Evolutionary conservation across 129 eudicot species (phyloP), one percentile per base, ranked within the genome.

Genomic region (Lactuca sativa): DNA sequence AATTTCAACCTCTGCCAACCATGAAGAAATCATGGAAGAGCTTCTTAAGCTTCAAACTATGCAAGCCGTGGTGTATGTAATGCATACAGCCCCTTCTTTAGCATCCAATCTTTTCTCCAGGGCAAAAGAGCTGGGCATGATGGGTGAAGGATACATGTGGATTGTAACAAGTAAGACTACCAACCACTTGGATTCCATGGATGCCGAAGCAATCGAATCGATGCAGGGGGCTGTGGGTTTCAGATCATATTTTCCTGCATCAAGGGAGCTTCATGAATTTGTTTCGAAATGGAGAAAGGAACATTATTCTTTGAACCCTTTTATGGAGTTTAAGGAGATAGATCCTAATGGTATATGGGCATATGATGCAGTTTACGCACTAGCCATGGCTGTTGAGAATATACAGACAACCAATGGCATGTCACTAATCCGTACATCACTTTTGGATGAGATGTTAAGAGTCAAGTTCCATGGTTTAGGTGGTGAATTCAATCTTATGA

Each of bases 401-500:
- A 5, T 12, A 47, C 52, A 47, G 1, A 44, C 51, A 6, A 36
- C 12, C 52, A 47, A 0, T 36, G 13, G 10, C 51, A 4, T 44
- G 14, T 4, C 13, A 9, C 0, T 5, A 11, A 47, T 47, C 2
- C 11, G 7, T 14, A 7, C 14, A 10, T 7, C 4, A 7, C 51
- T 13, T 11, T 1, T 11, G 52, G 32, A 56, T 48, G 48, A 13
- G 21, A 33, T 77, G 21, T 43, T 7, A 18, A 58, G 37, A 9
- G 54, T 34, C 1, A 44, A 17, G 3, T 71, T 77, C 14, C 54
- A 34, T 12, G 86, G 86, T 16, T 52, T 82, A 13, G 59, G 72
- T 7, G 86, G 86, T 3, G 62, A 67, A 0, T 76, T 77, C n/a
- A 53, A 57, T 5, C 70, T 82, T 8, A 36, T 18, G 11, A 58